Conservation (phyloP, 495 filamentous ascomycete genomes). For the Gamarada debralockiae region DNA sequence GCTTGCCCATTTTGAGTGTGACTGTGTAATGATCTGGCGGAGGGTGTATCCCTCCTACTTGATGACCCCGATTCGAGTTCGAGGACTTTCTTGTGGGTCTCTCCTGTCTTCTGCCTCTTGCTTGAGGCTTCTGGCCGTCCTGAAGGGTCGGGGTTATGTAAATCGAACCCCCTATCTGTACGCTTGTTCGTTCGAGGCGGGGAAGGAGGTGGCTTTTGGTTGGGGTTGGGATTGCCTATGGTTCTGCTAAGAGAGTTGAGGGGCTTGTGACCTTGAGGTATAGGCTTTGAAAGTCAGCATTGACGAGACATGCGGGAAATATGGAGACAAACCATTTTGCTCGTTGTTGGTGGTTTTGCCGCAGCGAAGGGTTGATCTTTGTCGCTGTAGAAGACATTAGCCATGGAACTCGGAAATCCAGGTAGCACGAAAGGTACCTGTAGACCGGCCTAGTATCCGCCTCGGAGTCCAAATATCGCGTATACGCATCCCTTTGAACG, state of each 20-base stretch:
- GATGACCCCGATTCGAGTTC: neutral
- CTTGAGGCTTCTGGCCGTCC: neutral
- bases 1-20: neutral
- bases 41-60: neutral
- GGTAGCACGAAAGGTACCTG: neutral
- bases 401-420: neutral
- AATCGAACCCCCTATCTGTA: neutral
- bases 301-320: neutral
- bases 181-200: neutral
- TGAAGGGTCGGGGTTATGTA: neutral
- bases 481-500: neutral
- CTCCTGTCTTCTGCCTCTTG: constrained; percentile 4
- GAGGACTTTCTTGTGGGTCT: neutral
- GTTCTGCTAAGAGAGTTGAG: neutral
- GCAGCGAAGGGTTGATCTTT: neutral
- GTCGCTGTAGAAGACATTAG: neutral
- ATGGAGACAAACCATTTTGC: neutral
- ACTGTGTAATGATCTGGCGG: neutral
- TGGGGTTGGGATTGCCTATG: too few relatives aligned
- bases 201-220: neutral
- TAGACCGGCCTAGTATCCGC: neutral
- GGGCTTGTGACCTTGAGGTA: too few relatives aligned
- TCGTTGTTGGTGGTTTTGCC: neutral
- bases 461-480: neutral
- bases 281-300: too few relatives aligned